Percentiles rank a stretch among this genome's conserved stretches.
Conservation (phyloP, 305 asterid genomes). For the Fraxinus velutina region DNA sequence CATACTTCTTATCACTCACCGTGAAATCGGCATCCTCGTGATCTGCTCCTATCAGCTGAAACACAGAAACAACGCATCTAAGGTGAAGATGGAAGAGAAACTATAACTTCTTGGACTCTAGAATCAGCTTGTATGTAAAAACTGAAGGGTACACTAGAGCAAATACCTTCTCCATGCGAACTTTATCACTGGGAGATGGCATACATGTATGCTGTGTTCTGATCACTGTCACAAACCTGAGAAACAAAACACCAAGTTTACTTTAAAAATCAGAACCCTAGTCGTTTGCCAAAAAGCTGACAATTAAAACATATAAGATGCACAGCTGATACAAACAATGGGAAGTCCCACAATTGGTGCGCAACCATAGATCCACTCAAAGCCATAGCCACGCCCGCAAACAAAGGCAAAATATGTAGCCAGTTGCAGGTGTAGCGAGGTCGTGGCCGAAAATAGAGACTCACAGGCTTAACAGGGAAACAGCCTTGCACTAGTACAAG, state of each 20-base stretch:
- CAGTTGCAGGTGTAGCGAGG: background rate
- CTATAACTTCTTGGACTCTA: background rate
- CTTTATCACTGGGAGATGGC: slow-evolving; percentile 69
- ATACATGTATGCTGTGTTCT: slow-evolving; percentile 69
- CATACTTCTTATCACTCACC: slow-evolving; percentile 34
- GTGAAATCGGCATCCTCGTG: slow-evolving; percentile 61
- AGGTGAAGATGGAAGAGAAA: slow-evolving; percentile 5
- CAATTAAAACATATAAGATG: background rate
- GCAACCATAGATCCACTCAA: background rate
- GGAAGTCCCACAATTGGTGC: background rate
- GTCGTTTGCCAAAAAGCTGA: slow-evolving; percentile 5
- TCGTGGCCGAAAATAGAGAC: background rate
- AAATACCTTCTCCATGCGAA: slow-evolving; percentile 76
- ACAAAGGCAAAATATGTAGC: background rate
- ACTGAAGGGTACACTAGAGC: background rate
- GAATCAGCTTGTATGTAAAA: background rate
- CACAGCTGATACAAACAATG: background rate
- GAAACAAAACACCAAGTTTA: slow-evolving; percentile 18
- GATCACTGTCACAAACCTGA: slow-evolving; percentile 80
- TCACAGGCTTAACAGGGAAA: background rate
- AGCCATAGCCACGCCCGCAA: background rate
- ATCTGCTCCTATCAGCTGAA: slow-evolving; percentile 73
- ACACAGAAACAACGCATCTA: slow-evolving; percentile 21
- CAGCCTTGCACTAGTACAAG: background rate
- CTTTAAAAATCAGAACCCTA: slow-evolving; percentile 8